phyloP scores from a whole-genome alignment of 1,284 basidiomycete species.

The Cutaneotrichosporon spelunceum region DNA sequence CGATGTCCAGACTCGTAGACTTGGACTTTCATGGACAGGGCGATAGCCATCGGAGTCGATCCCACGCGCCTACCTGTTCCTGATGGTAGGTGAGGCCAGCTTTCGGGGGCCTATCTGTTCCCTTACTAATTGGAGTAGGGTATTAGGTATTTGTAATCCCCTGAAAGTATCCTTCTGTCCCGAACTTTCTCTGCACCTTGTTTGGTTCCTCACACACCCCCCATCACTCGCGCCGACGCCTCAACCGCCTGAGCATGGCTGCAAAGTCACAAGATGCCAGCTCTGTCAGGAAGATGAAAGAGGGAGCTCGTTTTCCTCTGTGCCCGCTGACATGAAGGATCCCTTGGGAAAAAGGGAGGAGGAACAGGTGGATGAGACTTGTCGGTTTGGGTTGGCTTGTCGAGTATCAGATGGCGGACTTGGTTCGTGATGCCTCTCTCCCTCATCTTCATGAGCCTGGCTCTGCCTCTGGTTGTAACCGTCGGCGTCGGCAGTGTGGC shows the following conservation, averaged over 20 bases:
- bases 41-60: not conserved
- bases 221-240: constrained; percentile 27
- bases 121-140: not conserved
- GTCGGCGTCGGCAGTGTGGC: no score
- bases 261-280: constrained; percentile 25
- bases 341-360: constrained; percentile 13
- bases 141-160: not conserved
- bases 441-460: no score
- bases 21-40: not conserved
- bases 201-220: constrained; percentile 24
- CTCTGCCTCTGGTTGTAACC: no score
- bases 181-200: constrained; percentile 4
- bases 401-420: no score
- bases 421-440: no score
- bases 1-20: not conserved
- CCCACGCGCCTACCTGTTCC: not conserved
- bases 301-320: no score
- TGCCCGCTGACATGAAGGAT: constrained; percentile 12
- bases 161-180: no score
- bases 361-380: constrained; percentile 7
- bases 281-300: constrained; percentile 42
- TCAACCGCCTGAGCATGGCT: constrained; percentile 30
- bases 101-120: not conserved
- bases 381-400: not conserved
- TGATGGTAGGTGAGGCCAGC: not conserved